A percentile compares a stretch with the other conserved stretches of the same genome.
Conservation (phyloP, 106 monocot genomes). For the Allium fistulosum region DNA sequence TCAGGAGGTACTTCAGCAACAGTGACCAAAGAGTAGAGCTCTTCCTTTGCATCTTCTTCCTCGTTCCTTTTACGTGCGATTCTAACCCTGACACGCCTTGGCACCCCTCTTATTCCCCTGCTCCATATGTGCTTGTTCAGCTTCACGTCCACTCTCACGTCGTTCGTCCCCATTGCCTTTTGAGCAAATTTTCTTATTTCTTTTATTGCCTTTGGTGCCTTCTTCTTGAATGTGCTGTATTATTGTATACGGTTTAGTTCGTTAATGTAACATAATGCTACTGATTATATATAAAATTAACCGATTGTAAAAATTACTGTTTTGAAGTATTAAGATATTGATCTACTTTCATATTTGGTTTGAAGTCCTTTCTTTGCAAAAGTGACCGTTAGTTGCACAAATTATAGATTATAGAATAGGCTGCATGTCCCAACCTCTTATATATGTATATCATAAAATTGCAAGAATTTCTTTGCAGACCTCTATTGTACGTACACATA, state of each 20-base stretch:
- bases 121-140: conserved; percentile 64
- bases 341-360: no score
- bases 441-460: no score
- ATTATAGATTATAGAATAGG: no score
- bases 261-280: no score
- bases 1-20: conserved; percentile 50
- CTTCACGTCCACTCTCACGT: conserved; percentile 48
- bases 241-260: no score
- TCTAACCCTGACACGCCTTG: conserved; percentile 39
- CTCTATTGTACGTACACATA: conserved; percentile 30
- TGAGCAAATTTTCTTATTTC: conserved; percentile 56
- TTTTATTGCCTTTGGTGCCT: conserved; percentile 49
- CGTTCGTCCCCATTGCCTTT: conserved; percentile 47
- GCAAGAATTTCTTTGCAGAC: conserved; percentile 5
- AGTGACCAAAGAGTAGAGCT: conserved; percentile 49
- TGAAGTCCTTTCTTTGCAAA: no score
- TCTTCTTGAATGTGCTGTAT: conserved; percentile 54
- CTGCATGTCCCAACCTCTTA: no score
- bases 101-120: conserved; percentile 44
- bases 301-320: no score
- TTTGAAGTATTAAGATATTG: no score
- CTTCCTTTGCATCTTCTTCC: conserved; percentile 60
- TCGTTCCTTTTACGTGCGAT: conserved; percentile 54
- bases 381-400: no score
- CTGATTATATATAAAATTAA: no score